Base-by-base conservation (phyloP, 768 basidiomycete genomes). In the Leccinum disarticulatum region DNA sequence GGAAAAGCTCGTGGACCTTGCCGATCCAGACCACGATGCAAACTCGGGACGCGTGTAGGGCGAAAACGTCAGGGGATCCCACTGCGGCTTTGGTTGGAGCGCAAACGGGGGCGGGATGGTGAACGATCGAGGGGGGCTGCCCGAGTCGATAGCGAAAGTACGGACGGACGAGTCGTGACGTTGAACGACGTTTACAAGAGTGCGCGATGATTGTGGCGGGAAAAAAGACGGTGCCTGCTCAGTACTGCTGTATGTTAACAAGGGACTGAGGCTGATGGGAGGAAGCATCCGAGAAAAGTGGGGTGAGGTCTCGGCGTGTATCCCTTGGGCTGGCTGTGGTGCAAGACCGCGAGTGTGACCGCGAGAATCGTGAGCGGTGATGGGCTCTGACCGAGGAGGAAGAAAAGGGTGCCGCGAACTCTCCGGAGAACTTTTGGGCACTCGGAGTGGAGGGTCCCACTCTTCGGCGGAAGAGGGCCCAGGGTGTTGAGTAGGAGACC, bases 11-110 rank as follows among this genome's bases (percentile, higher is more conserved):
- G 43, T 19, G 19, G 68, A 41, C 60, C 68, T 64, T 31, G 58
- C 59, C 69, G 70, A 77, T 48, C 74, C 65, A 13, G 78, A 65
- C 70, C 71, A 66, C 31, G 73, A 65, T 52, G 73, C 54, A 69
- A 79, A 61, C 63, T 74, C 64, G 59, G 75, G 75, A 62, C 78
- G 70, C 6, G 77, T 75, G 61, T 69, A 64, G 9, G 79, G 68
- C 27, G 69, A 58, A 67, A 79, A 81, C 0, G 77, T 66, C 3
- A 75, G 70, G 46, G 73, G 76, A 57, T 86, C 83, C 87, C 88
- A 89, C 54, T 83, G 86, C 1, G 87, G 87, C 55, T 74, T 76
- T 3, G 88, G 88, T 68, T 89, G 85, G 4, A 90, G 74, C 10
- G 85, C 82, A 66, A 84, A 88, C 3, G 88, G 88, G 15, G 87